These are phyloP conservation scores for Dianthus caryophyllus DNA, from an alignment of 148 eudicot genomes.

Conservation along the genomic window DNA sequence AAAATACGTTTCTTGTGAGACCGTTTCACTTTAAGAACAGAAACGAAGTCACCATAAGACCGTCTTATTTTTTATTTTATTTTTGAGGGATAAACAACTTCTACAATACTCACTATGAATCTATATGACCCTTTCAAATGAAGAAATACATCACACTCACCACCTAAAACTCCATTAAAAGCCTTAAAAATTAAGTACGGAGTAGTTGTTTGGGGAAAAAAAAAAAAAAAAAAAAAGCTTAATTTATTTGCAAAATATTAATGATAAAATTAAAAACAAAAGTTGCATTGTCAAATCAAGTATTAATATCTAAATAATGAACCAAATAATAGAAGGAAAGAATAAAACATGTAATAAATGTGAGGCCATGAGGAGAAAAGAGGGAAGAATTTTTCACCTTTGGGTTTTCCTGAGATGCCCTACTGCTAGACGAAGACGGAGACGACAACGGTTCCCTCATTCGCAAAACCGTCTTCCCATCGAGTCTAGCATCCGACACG, in stretches of 20 bases:
- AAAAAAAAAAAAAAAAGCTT: neutral
- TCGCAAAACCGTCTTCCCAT: conserved; percentile 35
- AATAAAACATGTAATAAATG: conserved; percentile 21
- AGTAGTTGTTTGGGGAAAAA: conserved; percentile 14
- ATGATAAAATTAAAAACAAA: neutral
- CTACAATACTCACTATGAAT: too few species aligned
- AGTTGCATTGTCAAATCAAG: neutral
- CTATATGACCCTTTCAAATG: conserved; percentile 18
- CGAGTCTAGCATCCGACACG: conserved; percentile 34
- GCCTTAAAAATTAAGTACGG: too few species aligned
- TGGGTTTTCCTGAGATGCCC: conserved; percentile 35
- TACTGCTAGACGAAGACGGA: conserved; percentile 25
- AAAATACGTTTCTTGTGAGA: too few species aligned
- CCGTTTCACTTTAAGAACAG: too few species aligned
- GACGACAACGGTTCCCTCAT: conserved; percentile 26
- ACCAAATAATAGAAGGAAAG: conserved; percentile 12
- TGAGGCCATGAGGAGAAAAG: conserved; percentile 16
- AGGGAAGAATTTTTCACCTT: conserved; percentile 32
- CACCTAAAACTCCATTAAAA: conserved; percentile 12
- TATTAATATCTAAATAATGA: conserved; percentile 18
- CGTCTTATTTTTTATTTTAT: too few species aligned
- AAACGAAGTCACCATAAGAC: too few species aligned
- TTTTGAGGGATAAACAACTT: too few species aligned
- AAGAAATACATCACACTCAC: conserved; percentile 26
- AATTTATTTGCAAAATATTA: neutral